A percentile compares a stretch with the other conserved stretches of the same genome.
Conservation (phyloP, 495 filamentous ascomycete genomes). For the Daldinia vernicosa region DNA sequence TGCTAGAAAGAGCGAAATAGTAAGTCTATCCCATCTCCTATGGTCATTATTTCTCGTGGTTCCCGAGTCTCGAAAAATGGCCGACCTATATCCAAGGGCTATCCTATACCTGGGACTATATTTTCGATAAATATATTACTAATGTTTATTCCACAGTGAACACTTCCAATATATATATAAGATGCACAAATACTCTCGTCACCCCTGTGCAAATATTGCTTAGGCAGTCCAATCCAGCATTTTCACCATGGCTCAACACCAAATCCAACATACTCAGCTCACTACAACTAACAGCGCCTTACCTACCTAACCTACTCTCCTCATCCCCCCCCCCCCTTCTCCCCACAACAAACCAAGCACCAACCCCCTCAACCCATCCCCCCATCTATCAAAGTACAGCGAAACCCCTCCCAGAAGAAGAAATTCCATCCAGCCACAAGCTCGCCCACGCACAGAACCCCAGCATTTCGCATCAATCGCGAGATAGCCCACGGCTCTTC, state of each 20-base stretch:
- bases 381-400: not conserved
- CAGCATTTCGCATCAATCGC: not conserved
- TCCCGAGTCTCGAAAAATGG: not conserved
- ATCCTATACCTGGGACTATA: not conserved
- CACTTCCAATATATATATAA: not conserved
- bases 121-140: not conserved
- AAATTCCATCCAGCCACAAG: not conserved
- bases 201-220: not conserved
- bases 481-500: not conserved
- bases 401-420: not conserved
- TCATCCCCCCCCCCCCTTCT: not conserved
- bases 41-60: not conserved
- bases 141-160: not conserved
- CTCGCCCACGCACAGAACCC: not conserved
- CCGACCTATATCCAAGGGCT: not conserved
- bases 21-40: not conserved
- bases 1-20: not conserved
- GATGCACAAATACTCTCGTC: not conserved
- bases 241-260: not conserved
- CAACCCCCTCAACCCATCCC: not conserved
- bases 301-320: not conserved
- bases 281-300: not conserved
- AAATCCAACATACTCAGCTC: not conserved
- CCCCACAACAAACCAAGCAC: not conserved
- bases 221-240: not conserved